Evolutionary conservation across 1,284 basidiomycete species (phyloP).

Genomic region (Malassezia brasiliensis): DNA sequence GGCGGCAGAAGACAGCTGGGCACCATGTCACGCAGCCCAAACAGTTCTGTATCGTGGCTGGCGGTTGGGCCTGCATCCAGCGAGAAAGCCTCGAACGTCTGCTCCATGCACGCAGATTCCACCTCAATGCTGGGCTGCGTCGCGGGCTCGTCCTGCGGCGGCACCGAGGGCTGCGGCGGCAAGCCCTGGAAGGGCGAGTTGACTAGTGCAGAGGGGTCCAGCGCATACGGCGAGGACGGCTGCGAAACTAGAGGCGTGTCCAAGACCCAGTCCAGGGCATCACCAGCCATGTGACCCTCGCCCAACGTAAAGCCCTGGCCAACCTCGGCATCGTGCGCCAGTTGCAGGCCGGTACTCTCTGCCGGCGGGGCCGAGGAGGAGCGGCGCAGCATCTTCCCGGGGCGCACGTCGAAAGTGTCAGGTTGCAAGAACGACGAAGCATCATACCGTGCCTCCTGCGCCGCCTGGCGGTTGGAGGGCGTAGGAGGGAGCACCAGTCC

Average conservation of each 20-base stretch:
- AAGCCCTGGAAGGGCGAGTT: not conserved
- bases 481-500: not conserved
- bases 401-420: not conserved
- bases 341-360: not conserved
- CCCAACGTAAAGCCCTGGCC: not conserved
- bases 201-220: not conserved
- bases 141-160: too few relatives aligned
- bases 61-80: not conserved
- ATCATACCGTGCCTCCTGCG: not conserved
- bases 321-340: not conserved
- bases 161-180: too few relatives aligned
- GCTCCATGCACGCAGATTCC: not conserved
- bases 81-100: not conserved
- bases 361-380: conserved; percentile 5
- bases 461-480: not conserved
- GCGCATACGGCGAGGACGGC: not conserved
- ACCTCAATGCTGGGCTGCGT: too few relatives aligned
- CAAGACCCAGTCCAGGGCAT: not conserved
- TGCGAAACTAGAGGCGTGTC: conserved; percentile 1
- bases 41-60: not conserved
- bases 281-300: too few relatives aligned
- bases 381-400: not conserved
- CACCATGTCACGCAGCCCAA: too few relatives aligned
- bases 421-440: not conserved
- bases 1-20: not conserved